Base-by-base conservation (phyloP, 192 early-diverging fungal genomes). In the Bifiguratus adelaidae region DNA sequence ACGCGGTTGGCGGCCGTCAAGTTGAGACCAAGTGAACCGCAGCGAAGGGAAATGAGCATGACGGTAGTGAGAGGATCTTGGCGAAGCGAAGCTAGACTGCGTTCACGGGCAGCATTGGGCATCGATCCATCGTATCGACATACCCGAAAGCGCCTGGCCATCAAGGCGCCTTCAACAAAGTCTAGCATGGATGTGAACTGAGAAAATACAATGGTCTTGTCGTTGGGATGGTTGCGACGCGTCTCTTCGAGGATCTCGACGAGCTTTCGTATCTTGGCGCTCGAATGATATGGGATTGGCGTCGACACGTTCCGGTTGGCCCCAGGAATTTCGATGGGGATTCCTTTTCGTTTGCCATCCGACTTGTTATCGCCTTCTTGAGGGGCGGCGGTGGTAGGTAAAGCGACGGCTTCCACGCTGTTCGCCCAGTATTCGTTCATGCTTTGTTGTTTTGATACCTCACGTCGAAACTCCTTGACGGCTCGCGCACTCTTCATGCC, bases 1-100 rank as follows among this genome's bases (percentile, higher is more conserved):
- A 91, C 80, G n/a, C 68, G 59, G 47, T 58, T 66, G 7, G 87
- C 87, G 12, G 74, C 70, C 1, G 82, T 83, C 53, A 89, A 56
- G 43, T 87, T 89, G 38, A 89, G 62, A 1, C 62, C 62, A 7
- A 65, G 37, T 2, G 62, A 65, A 8, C 62, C 62, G 38, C 53
- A 62, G 30, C 56, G 55, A 9, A 62, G 36, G 18, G 60, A 62
- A 13, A 85, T 68, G 50, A 89, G 58, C 27, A 89, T 67, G 4
- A 85, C 71, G 7, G 56, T 60, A 5, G 62, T 60, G n/a, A 58
- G 66, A 4, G 78, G 63, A 42, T 87, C 79, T 3, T 52, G 51
- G 44, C 72, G 71, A 53, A 93, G 85, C 13, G 50, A 29, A 15
- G 61, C 37, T 30, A 95, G 50, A 11, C 67, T 80, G 30, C 44